A percentile compares a stretch with the other conserved stretches of the same genome.
Evolutionary conservation across 2,329 filamentous ascomycete genomes (phyloP).

Genomic region (Blumeriella jaapii): DNA sequence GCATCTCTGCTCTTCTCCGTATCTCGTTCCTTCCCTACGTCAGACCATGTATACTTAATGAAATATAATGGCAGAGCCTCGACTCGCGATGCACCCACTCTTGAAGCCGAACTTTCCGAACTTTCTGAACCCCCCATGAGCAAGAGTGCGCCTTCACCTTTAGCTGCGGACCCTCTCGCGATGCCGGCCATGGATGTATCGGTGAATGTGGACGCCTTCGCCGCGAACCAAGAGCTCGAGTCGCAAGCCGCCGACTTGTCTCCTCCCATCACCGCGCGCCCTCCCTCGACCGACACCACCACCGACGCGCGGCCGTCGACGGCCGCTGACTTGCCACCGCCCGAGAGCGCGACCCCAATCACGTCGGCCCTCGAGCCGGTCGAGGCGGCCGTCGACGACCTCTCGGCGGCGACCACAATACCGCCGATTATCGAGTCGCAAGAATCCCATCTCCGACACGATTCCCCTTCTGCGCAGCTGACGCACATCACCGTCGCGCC

Average conservation of each 20-base stretch:
- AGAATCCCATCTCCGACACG: conserved; percentile 25
- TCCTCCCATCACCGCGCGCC: too few species aligned
- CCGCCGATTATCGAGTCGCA: conserved; percentile 24
- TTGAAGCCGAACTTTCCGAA: conserved; percentile 17
- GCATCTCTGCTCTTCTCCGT: not conserved
- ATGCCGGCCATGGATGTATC: conserved; percentile 16
- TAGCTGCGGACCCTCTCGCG: conserved; percentile 3
- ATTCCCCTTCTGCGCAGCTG: conserved; percentile 6
- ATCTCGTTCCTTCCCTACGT: conserved; percentile 16
- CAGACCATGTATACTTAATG: conserved; percentile 23
- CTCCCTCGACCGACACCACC: too few species aligned
- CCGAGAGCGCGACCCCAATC: conserved; percentile 6
- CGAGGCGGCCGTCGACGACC: conserved; percentile 19
- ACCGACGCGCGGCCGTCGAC: conserved; percentile 11
- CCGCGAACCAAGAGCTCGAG: conserved; percentile 24
- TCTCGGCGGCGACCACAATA: conserved; percentile 18
- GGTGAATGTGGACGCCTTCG: conserved; percentile 19
- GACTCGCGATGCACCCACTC: conserved; percentile 22
- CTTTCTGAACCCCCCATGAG: conserved; percentile 12
- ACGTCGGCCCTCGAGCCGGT: conserved; percentile 15
- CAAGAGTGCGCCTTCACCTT: conserved; percentile 12
- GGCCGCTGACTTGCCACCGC: conserved; percentile 9
- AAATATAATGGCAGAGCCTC: conserved; percentile 25
- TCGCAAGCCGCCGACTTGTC: conserved; percentile 12
- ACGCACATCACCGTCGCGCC: not conserved